Base-by-base conservation (phyloP, 306 rosid genomes). In the Sindora glabra region DNA sequence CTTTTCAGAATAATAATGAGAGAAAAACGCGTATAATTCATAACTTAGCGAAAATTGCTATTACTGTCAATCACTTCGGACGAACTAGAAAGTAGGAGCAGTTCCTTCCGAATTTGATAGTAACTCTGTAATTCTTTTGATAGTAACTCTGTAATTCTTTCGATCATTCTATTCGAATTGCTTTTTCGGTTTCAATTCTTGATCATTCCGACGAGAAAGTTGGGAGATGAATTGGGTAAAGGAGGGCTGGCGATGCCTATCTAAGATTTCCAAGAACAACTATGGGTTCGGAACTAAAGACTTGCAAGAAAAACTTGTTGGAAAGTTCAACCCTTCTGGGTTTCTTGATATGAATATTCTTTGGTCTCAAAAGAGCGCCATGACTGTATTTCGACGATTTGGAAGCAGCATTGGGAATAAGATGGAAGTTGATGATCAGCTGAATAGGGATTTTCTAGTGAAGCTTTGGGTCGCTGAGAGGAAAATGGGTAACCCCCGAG, bases 401-500 rank as follows among this genome's bases (percentile, higher is more conserved):
- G 87, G 80, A 44, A 62, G 64, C 63, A 52, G 40, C 36, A 11
- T 48, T 17, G 55, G 34, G 30, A 53, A 15, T 42, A 77, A 45
- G 13, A 64, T 22, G 45, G 51, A 54, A 17, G 41, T 40, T 33
- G 75, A 59, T 65, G 33, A 51, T 25, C 76, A 48, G 13, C 29
- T 85, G 38, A 79, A 53, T 22, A 91, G 95, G 68, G 86, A 80
- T 6, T 81, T 83, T 10, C 59, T 91, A 24, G 81, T 33, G 6
- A 76, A 65, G 62, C 86, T 85, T 18, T 85, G 95, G 96, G 70
- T 81, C 62, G 76, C 73, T 12, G 96, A 91, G 67, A 45, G 22
- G 52, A 83, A 77, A 70, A 46, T 45, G 46, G 34, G 36, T 24
- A 42, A 73, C 22, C 39, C 73, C 16, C 52, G 18, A 16, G 64